Evolutionary conservation across 192 early-diverging fungal genomes (phyloP).

Genomic region (Linnemannia zychae): DNA sequence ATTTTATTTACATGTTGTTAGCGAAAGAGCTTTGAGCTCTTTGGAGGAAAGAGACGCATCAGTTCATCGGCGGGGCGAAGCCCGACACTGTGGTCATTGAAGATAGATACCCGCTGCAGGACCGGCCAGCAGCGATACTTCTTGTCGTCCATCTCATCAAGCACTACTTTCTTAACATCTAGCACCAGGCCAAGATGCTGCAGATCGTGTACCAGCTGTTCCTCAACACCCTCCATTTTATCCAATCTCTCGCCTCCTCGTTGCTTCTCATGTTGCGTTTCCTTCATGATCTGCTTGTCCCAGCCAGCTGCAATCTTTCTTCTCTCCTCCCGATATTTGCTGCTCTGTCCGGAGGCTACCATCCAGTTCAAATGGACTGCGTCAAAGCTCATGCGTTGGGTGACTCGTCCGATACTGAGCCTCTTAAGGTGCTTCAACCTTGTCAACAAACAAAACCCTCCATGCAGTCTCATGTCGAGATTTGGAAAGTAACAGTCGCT

Average conservation of each 20-base stretch:
- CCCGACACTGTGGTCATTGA: neutral
- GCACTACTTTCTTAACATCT: neutral
- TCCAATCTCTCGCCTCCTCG: neutral
- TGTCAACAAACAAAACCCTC: neutral
- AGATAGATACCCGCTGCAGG: neutral
- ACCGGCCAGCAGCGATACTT: neutral
- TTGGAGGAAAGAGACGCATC: slow-evolving; percentile 2
- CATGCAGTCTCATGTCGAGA: neutral
- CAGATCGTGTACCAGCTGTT: neutral
- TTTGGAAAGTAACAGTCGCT: neutral
- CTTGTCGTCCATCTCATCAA: neutral
- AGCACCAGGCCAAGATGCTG: slow-evolving; percentile 4
- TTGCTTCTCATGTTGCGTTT: neutral
- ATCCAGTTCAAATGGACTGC: neutral
- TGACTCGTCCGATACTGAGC: neutral
- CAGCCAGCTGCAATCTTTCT: neutral
- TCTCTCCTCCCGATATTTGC: neutral
- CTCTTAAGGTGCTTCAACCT: neutral
- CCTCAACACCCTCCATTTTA: neutral
- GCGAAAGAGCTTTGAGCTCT: neutral
- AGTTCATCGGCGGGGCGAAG: neutral
- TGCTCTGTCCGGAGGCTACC: neutral
- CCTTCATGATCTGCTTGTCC: neutral
- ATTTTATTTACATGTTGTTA: neutral
- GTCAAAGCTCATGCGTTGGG: neutral